Percentiles rank a stretch among this genome's conserved stretches.
phyloP scores from a whole-genome alignment of 371 early-diverging fungal genomes.

The Rhizopus microsporus region DNA sequence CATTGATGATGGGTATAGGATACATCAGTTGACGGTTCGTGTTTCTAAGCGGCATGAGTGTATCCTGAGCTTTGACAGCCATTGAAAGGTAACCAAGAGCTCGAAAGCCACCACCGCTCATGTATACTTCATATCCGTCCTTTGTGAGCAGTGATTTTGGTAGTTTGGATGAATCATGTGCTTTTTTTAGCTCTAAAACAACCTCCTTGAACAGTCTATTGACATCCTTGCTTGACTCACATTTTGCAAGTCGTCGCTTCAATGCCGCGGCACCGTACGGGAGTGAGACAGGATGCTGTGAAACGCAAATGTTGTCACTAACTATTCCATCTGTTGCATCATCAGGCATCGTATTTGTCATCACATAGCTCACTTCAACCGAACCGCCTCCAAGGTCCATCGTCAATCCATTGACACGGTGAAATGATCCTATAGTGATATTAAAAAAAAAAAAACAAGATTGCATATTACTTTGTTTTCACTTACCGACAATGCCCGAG shows the following conservation, averaged over 20 bases:
- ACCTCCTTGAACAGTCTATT: conserved; percentile 44
- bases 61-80: conserved; percentile 31
- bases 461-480: background rate
- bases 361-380: conserved; percentile 64
- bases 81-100: conserved; percentile 63
- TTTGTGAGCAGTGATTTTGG: conserved; percentile 33
- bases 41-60: conserved; percentile 9
- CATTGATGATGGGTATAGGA: conserved; percentile 66
- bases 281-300: conserved; percentile 56
- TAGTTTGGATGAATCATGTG: conserved; percentile 31
- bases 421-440: conserved; percentile 47
- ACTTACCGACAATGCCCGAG: conserved; percentile 60
- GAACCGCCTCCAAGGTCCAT: conserved; percentile 71
- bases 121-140: conserved; percentile 55
- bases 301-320: conserved; percentile 31
- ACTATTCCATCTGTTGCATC: background rate
- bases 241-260: conserved; percentile 38
- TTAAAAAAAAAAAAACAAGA: background rate
- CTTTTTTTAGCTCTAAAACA: conserved; percentile 28
- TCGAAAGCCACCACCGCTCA: conserved; percentile 66
- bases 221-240: conserved; percentile 32
- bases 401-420: conserved; percentile 58
- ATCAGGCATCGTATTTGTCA: conserved; percentile 6
- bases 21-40: conserved; percentile 36
- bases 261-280: conserved; percentile 65